Evolutionary conservation across 2,329 filamentous ascomycete species (phyloP).

Genomic region (Fusarium metavorans): DNA sequence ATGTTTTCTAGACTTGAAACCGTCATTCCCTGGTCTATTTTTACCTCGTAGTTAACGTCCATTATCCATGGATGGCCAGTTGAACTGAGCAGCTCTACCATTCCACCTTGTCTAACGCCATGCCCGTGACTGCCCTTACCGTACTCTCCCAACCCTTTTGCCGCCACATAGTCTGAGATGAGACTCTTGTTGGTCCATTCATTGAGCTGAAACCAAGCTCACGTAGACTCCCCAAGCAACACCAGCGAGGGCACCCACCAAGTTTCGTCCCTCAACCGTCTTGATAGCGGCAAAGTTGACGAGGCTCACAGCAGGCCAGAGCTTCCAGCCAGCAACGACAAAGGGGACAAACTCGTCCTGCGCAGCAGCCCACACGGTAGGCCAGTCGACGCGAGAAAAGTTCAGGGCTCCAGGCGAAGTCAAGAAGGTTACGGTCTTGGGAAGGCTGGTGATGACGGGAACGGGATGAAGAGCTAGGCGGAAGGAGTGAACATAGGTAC

Average conservation of each 20-base stretch:
- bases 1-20: background rate
- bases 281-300: constrained; percentile 77
- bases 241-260: constrained; percentile 79
- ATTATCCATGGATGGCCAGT: background rate
- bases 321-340: constrained; percentile 73
- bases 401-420: constrained; percentile 56
- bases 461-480: constrained; percentile 60
- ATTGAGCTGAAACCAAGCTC: constrained; percentile 67
- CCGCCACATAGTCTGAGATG: background rate
- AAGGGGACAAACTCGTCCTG: constrained; percentile 72
- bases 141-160: background rate
- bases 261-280: constrained; percentile 76
- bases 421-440: constrained; percentile 51
- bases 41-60: background rate
- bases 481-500: constrained; percentile 69
- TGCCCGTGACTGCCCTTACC: background rate
- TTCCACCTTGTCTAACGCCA: background rate
- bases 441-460: constrained; percentile 52
- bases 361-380: constrained; percentile 56
- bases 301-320: constrained; percentile 79
- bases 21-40: background rate
- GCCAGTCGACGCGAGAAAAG: constrained; percentile 59
- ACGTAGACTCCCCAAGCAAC: constrained; percentile 82
- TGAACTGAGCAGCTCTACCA: background rate
- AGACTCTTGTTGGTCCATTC: background rate